Evolutionary conservation across 306 rosid genomes (phyloP).

Genomic region (Cicer arietinum): DNA sequence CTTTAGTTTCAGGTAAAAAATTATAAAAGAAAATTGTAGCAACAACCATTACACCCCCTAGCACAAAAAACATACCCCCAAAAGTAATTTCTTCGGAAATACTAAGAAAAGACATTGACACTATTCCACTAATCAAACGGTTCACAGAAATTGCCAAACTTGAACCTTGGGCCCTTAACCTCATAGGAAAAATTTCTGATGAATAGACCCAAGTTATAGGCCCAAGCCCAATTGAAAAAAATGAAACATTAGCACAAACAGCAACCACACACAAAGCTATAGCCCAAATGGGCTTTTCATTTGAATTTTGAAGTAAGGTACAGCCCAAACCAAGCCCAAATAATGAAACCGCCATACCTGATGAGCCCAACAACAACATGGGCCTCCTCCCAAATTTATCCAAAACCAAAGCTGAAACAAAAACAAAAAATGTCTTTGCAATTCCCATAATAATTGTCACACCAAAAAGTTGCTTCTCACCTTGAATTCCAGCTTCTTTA

Average conservation of each 20-base stretch:
- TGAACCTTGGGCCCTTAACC: slow-evolving; percentile 74
- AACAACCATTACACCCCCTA: slow-evolving; percentile 62
- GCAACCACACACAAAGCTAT: slow-evolving; percentile 60
- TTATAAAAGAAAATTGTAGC: slow-evolving; percentile 68
- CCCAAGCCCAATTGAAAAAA: slow-evolving; percentile 91
- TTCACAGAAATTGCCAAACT: slow-evolving; percentile 76
- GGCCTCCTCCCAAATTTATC: slow-evolving; percentile 81
- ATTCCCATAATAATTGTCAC: slow-evolving; percentile 76
- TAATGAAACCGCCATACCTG: slow-evolving; percentile 66
- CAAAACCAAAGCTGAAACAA: slow-evolving; percentile 62
- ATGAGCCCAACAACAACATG: slow-evolving; percentile 68
- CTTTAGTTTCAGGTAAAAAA: slow-evolving; percentile 77
- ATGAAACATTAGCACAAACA: slow-evolving; percentile 64
- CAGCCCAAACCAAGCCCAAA: slow-evolving; percentile 71
- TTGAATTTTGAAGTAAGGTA: slow-evolving; percentile 44
- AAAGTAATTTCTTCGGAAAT: slow-evolving; percentile 63
- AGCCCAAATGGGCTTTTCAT: slow-evolving; percentile 58
- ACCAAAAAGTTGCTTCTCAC: slow-evolving; percentile 59
- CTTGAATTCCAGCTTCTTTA: slow-evolving; percentile 66
- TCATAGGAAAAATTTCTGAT: slow-evolving; percentile 72
- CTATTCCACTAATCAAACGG: slow-evolving; percentile 73
- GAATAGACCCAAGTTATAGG: slow-evolving; percentile 90
- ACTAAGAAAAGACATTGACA: slow-evolving; percentile 73
- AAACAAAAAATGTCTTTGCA: slow-evolving; percentile 61
- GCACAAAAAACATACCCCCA: slow-evolving; percentile 72